These are phyloP conservation scores for Trichoderma polysporum DNA, from an alignment of 2,329 filamentous ascomycete species.

Conservation along the genomic window DNA sequence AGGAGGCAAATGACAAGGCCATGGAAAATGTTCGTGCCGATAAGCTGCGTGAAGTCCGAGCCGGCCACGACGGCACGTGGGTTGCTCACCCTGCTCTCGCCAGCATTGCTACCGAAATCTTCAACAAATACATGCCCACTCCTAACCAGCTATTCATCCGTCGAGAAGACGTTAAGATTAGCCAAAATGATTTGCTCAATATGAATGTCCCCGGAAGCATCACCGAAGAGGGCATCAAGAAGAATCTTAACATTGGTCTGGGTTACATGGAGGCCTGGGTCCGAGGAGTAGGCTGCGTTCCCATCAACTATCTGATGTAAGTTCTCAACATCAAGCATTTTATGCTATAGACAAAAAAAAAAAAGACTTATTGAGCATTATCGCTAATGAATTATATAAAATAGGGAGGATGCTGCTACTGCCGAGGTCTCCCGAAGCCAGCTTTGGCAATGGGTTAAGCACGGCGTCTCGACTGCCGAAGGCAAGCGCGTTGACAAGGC, in stretches of 20 bases:
- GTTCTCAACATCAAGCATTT: slow-evolving; percentile 20
- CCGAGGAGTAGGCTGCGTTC: slow-evolving; percentile 89
- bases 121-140: slow-evolving; percentile 98
- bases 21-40: slow-evolving; percentile 93
- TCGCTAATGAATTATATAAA: background rate
- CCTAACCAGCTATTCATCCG: slow-evolving; percentile 94
- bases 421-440: slow-evolving; percentile 93
- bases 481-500: slow-evolving; percentile 92
- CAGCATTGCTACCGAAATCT: slow-evolving; percentile 82
- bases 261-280: slow-evolving; percentile 99
- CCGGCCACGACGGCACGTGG: slow-evolving; percentile 96
- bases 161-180: slow-evolving; percentile 84
- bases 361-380: too few species aligned
- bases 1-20: slow-evolving; percentile 84
- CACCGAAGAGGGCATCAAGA: slow-evolving; percentile 92
- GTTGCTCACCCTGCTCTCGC: slow-evolving; percentile 95
- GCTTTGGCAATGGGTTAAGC: slow-evolving; percentile 92
- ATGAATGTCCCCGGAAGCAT: slow-evolving; percentile 94
- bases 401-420: slow-evolving; percentile 87
- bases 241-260: slow-evolving; percentile 96
- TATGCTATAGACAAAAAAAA: too few species aligned
- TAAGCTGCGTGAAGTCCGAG: slow-evolving; percentile 92
- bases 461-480: slow-evolving; percentile 72
- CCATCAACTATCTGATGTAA: slow-evolving; percentile 94
- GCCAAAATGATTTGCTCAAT: slow-evolving; percentile 88